Conservation (phyloP, 1,139 yeast genomes). For the Taiozyma sp. region DNA sequence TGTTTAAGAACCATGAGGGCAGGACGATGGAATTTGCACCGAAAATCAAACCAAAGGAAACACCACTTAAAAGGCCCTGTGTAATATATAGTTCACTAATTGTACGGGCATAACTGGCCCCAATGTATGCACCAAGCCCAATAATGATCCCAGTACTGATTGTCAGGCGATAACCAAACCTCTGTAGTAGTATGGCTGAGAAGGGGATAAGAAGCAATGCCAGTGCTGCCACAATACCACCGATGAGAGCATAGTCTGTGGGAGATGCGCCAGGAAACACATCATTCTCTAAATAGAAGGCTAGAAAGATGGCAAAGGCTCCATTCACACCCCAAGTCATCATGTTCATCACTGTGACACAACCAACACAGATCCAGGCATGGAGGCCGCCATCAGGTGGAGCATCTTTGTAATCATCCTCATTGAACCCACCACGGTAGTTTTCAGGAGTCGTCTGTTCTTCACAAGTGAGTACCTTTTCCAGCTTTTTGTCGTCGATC, state of each 20-base stretch:
- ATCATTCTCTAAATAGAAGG: slow-evolving; percentile 39
- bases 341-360: slow-evolving; percentile 39
- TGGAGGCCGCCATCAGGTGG: slow-evolving; percentile 54
- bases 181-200: slow-evolving; percentile 23
- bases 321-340: slow-evolving; percentile 65
- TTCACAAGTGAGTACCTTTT: neutral
- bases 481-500: neutral
- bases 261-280: slow-evolving; percentile 45
- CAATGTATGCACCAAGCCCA: slow-evolving; percentile 46
- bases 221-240: slow-evolving; percentile 49
- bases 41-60: slow-evolving; percentile 45
- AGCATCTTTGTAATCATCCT: slow-evolving; percentile 29
- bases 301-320: slow-evolving; percentile 52
- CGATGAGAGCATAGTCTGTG: slow-evolving; percentile 54
- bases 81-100: slow-evolving; percentile 47
- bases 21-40: slow-evolving; percentile 50
- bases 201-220: slow-evolving; percentile 41
- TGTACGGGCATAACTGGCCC: slow-evolving; percentile 48
- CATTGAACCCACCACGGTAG: slow-evolving; percentile 26
- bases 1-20: slow-evolving; percentile 61
- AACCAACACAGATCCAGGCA: slow-evolving; percentile 58
- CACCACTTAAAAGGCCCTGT: slow-evolving; percentile 57
- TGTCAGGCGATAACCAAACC: slow-evolving; percentile 30
- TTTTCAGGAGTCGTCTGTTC: neutral
- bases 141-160: slow-evolving; percentile 41